Base-by-base conservation (phyloP, 768 basidiomycete genomes). In the Symmetrospora coprosmae region DNA sequence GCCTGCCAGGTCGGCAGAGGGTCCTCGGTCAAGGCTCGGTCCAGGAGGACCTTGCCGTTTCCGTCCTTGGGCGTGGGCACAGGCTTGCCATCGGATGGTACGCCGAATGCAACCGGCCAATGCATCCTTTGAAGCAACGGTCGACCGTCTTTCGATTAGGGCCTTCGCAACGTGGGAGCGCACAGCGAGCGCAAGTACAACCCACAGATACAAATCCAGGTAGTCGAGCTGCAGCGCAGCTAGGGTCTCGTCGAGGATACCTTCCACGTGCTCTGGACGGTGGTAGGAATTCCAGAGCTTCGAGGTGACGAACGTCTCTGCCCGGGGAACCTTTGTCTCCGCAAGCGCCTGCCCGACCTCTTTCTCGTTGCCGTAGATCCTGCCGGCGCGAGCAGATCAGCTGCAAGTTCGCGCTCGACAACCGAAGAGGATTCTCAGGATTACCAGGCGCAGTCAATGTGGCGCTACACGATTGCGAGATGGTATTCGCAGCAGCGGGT, bases 261-360 rank as follows among this genome's bases (percentile, higher is more conserved):
- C 66, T 67, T 85, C 84, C 25, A 87, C 77, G 66, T 85, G 82
- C 60, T 82, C 80, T 0, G 86, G 85, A 2, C 77, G 75, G 67
- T 88, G 85, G 73, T 83, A 86, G 1, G 72, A 76, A 70, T 86
- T 85, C 81, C 81, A 85, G n/a, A 88, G 77, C 78, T 82, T 72
- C 72, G 83, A 71, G 0, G 84, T 86, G 23, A 85, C 68, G 80
- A 81, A 85, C 46, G 85, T 70, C 4, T 85, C 75, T 53, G 80
- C 75, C 14, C 85, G 78, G 33, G 81, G 76, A 0, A 86, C 55
- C 28, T 43, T 45, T 2, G 55, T 5, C 23, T 58, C 55, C n/a
- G 55, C 19, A 9, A 58, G 31, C 9, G 55, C 55, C 33, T 58
- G 21, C 33, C 55, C 55, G 37, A 58, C 55, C 55, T 58, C 9